Evolutionary conservation across 495 filamentous ascomycete genomes (phyloP).

Genomic region (Annulohypoxylon moriforme): DNA sequence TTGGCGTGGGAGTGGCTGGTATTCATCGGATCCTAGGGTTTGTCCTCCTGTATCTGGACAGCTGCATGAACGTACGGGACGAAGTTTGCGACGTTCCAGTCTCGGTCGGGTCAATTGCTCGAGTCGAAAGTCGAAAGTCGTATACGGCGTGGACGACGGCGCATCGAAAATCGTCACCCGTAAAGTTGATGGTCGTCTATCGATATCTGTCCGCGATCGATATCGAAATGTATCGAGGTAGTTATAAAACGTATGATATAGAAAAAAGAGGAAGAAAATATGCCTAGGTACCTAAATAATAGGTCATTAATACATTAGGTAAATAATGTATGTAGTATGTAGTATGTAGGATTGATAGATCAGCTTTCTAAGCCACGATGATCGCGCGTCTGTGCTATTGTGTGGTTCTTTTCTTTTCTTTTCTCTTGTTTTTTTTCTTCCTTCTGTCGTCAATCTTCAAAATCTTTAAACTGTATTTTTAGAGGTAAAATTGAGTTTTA

Average conservation of each 20-base stretch:
- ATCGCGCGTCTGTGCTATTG: constrained; percentile 13
- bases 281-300: constrained; percentile 5
- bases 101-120: constrained; percentile 25
- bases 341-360: constrained; percentile 28
- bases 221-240: neutral
- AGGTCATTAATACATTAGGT: constrained; percentile 4
- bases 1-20: constrained; percentile 37
- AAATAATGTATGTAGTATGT: constrained; percentile 9
- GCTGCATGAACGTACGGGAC: constrained; percentile 33
- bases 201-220: constrained; percentile 17
- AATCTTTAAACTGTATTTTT: neutral
- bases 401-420: neutral
- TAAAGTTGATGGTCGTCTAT: neutral
- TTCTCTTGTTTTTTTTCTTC: constrained; percentile 2
- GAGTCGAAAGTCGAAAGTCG: constrained; percentile 19
- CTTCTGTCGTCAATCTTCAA: neutral
- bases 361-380: constrained; percentile 25
- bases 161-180: constrained; percentile 35
- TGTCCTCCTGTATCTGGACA: constrained; percentile 23
- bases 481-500: neutral
- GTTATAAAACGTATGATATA: neutral
- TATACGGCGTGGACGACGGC: constrained; percentile 11
- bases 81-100: constrained; percentile 19
- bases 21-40: constrained; percentile 39
- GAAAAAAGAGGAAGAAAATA: neutral